Evolutionary conservation across 306 rosid species (phyloP), one percentile per base, ranked within the genome.

Genomic region (Oxytropis ochrocephala): DNA sequence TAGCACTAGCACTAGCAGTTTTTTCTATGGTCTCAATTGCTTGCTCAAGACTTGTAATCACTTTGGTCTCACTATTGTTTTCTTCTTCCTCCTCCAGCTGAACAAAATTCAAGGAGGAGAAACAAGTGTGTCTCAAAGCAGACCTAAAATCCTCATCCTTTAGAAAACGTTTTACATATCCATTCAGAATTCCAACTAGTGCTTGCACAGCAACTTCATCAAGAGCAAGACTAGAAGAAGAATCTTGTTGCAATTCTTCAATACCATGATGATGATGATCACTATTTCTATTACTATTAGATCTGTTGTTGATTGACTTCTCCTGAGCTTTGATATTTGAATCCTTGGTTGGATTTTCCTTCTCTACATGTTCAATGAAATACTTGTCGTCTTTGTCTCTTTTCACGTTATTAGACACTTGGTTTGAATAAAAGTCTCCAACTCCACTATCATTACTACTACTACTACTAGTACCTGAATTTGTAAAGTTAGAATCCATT

Each of bases 21-120:
- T 80, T 81, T 70, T 86, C 92, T 70, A 92, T 73, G 51, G 83
- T 74, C 63, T 84, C 89, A 46, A 89, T 83, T 75, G 96, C 95
- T 74, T 92, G 86, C 71, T 89, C 89, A 50, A 92, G 92, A 73
- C 78, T 86, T 52, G 59, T 64, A 32, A 84, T 60, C 73, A 87
- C 86, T 69, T 84, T 87, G 61, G 69, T 84, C 80, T 64, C 84
- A 14, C 53, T 69, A 32, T 43, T 51, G 47, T 78, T 58, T 67
- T 85, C 81, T 44, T 64, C 81, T 61, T 75, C 78, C 27, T 64
- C 81, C 64, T 75, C 78, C 27, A 61, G 73, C 46, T 76, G 83
- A 72, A 76, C 42, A n/a, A 83, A 69, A 69, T 54, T 65, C 42
- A 89, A 82, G 42, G 85, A 81, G 64, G 87, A 79, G 74, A 83